Evolutionary conservation across 2,329 filamentous ascomycete species (phyloP).

Genomic region (Thelonectria blattea): DNA sequence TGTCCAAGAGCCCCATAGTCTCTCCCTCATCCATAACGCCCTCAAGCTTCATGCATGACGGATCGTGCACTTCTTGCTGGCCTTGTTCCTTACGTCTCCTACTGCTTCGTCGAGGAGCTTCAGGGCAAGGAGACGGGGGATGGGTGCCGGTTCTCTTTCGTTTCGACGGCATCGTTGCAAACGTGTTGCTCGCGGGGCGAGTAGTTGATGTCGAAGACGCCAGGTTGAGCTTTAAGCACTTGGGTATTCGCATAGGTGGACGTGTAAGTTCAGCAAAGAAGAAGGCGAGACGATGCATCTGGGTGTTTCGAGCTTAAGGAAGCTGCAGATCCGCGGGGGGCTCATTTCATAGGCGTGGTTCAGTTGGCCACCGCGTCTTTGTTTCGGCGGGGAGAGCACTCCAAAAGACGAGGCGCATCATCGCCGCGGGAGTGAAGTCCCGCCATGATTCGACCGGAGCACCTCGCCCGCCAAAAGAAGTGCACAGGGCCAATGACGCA

Average conservation of each 20-base stretch:
- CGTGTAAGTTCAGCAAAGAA: constrained; percentile 8
- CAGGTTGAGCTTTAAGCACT: neutral
- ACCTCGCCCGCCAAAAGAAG: constrained; percentile 23
- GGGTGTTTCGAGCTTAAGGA: neutral
- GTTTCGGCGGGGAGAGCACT: neutral
- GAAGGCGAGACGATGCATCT: constrained; percentile 17
- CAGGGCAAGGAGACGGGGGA: constrained; percentile 30
- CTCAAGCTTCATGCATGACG: constrained; percentile 1
- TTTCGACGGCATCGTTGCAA: constrained; percentile 47
- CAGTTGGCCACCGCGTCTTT: neutral
- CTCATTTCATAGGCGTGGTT: neutral
- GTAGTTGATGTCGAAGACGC: neutral
- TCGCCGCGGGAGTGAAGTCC: neutral
- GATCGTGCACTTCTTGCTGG: neutral
- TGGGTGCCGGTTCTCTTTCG: constrained; percentile 43
- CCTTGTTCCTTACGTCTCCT: constrained; percentile 29
- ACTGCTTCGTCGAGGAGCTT: constrained; percentile 37
- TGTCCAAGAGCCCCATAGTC: neutral
- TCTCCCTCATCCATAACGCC: neutral
- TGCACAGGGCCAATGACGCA: constrained; percentile 31
- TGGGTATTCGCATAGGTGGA: neutral
- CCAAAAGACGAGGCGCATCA: neutral
- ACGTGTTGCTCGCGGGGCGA: constrained; percentile 10
- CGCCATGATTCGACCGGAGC: constrained; percentile 28
- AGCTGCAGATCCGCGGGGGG: constrained; percentile 10